Evolutionary conservation across 2,329 filamentous ascomycete species (phyloP), one percentile per base, ranked within the genome.

Genomic region (Xylaria arbuscula): DNA sequence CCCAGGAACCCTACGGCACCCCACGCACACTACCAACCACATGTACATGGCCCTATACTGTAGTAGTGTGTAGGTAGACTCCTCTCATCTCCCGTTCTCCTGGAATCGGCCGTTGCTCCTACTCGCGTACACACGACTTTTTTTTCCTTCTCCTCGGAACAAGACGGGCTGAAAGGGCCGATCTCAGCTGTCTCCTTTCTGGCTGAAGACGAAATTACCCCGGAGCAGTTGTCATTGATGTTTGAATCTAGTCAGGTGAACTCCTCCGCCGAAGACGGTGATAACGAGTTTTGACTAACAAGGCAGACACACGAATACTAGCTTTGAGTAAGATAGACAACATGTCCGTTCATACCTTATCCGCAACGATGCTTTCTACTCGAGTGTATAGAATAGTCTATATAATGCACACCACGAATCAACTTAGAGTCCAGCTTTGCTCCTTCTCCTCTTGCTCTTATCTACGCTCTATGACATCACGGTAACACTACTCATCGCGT

Each of bases 221-320:
- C 36, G 45, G 22, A 5, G 3, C 5, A 28, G 10, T 40, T 24
- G 45, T 58, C 55, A 70, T 70, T 66, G 69, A 55, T 51, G 59
- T 67, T 70, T 50, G 42, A 66, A 61, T 67, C 66, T 54, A 47
- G 69, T 71, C 69, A 71, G 66, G 65, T 62, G 60, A 70, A 67
- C 55, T 24, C 38, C 22, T 17, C 24, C 69, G 63, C 67, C 69
- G 69, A 71, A 65, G 13, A 53, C 66, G 66, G 66, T 64, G 59
- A 57, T 63, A 60, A 19, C 57, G 34, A 24, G 15, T 22, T 22
- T 53, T 62, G 32, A 45, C 50, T 56, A 56, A 47, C 38, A 48
- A 22, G 6, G n/a, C 48, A 17, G 38, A 55, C 61, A 53, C 34
- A 60, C 50, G 38, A 54, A 48, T 53, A 55, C 56, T 42, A 40